Percentiles rank a stretch among this genome's conserved stretches.
Evolutionary conservation across 2,329 filamentous ascomycete genomes (phyloP).

Genomic region (Acrocalymma vagum): DNA sequence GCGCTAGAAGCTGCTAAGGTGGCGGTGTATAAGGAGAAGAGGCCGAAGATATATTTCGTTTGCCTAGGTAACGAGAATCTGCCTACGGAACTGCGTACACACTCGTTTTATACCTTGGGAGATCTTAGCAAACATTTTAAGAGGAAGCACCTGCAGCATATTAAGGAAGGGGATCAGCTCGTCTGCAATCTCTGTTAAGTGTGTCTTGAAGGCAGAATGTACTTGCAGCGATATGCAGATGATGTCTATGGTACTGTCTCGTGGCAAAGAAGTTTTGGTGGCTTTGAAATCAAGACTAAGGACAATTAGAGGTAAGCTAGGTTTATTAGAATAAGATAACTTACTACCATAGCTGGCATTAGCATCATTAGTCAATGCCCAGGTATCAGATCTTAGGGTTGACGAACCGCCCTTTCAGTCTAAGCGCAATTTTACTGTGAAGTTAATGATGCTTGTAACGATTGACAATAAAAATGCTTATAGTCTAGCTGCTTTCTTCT

Average conservation of each 20-base stretch:
- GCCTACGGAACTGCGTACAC: slow-evolving; percentile 10
- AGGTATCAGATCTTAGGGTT: too few species aligned
- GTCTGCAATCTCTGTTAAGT: slow-evolving; percentile 10
- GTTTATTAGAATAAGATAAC: too few species aligned
- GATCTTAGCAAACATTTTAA: slow-evolving; percentile 19
- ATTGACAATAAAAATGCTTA: too few species aligned
- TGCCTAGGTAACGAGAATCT: slow-evolving; percentile 15
- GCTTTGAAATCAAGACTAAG: too few species aligned
- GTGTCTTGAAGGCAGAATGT: slow-evolving; percentile 5
- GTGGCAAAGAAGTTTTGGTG: too few species aligned
- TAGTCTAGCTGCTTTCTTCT: too few species aligned
- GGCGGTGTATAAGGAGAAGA: slow-evolving; percentile 14
- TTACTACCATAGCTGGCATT: too few species aligned
- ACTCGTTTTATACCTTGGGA: slow-evolving; percentile 9
- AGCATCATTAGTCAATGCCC: too few species aligned
- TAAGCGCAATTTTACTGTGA: too few species aligned
- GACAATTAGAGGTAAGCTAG: too few species aligned
- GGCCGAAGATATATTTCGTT: slow-evolving; percentile 17
- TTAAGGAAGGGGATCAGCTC: slow-evolving; percentile 8
- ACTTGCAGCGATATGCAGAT: slow-evolving; percentile 10
- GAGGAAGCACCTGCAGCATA: slow-evolving; percentile 5
- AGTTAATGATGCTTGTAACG: too few species aligned
- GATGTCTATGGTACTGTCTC: slow-evolving; percentile 15
- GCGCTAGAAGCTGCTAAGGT: slow-evolving; percentile 19
- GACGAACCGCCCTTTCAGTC: too few species aligned